These are phyloP conservation scores for Ophiocordyceps camponoti-leonardi DNA, from an alignment of 2,329 filamentous ascomycete species.

Conservation along the genomic window DNA sequence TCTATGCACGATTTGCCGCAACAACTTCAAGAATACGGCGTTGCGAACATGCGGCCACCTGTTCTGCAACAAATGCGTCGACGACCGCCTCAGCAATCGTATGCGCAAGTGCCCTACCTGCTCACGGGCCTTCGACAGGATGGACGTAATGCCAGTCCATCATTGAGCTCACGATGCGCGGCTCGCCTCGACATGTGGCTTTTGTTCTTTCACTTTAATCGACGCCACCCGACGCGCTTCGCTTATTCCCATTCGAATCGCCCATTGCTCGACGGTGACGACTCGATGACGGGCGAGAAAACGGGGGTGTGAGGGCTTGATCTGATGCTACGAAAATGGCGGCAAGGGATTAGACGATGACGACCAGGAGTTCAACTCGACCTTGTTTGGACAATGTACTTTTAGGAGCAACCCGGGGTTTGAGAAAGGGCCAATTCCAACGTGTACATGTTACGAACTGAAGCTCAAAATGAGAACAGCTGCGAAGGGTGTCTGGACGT, in stretches of 20 bases:
- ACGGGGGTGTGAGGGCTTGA: background rate
- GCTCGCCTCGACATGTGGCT: background rate
- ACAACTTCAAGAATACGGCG: conserved; percentile 84
- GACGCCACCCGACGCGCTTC: too few relatives aligned
- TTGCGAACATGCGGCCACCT: conserved; percentile 91
- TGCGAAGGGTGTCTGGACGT: background rate
- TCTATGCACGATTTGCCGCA: conserved; percentile 82
- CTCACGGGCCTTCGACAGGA: conserved; percentile 76
- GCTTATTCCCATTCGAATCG: background rate
- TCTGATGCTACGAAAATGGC: background rate
- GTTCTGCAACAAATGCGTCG: conserved; percentile 82
- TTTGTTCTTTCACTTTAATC: too few relatives aligned
- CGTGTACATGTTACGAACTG: conserved; percentile 7
- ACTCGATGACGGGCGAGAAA: background rate
- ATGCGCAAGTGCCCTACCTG: conserved; percentile 94
- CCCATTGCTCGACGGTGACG: background rate
- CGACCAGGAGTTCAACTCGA: background rate
- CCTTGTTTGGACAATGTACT: conserved; percentile 11
- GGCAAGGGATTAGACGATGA: background rate
- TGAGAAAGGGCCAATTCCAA: conserved; percentile 2
- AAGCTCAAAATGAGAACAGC: background rate
- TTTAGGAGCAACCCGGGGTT: conserved; percentile 5
- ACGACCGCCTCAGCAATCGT: conserved; percentile 74
- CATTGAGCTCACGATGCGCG: conserved; percentile 10
- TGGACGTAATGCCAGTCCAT: conserved; percentile 69